phyloP scores from a whole-genome alignment of 2,329 filamentous ascomycete species.

The Penicillium sp. region DNA sequence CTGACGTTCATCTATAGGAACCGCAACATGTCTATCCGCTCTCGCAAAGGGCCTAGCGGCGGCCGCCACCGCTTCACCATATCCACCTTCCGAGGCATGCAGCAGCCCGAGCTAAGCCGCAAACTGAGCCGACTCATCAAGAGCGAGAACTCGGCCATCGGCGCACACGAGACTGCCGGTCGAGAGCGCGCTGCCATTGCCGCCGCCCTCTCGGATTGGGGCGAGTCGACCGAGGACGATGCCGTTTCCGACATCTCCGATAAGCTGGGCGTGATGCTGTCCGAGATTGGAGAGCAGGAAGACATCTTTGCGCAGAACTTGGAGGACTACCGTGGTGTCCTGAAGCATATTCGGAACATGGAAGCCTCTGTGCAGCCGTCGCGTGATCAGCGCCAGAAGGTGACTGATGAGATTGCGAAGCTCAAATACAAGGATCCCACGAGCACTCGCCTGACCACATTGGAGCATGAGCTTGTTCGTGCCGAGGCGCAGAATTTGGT shows the following conservation, averaged over 20 bases:
- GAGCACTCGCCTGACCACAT: slow-evolving; percentile 76
- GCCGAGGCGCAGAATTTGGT: slow-evolving; percentile 96
- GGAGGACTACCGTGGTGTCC: slow-evolving; percentile 78
- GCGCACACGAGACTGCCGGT: slow-evolving; percentile 81
- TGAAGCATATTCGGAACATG: slow-evolving; percentile 95
- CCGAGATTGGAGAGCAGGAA: slow-evolving; percentile 93
- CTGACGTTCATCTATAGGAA: slow-evolving; percentile 42
- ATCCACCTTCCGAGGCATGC: slow-evolving; percentile 80
- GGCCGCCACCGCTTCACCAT: slow-evolving; percentile 77
- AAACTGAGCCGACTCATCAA: slow-evolving; percentile 93
- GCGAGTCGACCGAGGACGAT: slow-evolving; percentile 87
- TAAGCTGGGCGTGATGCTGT: slow-evolving; percentile 91
- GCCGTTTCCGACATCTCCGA: slow-evolving; percentile 88
- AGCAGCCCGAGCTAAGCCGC: slow-evolving; percentile 87
- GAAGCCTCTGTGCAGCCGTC: slow-evolving; percentile 94
- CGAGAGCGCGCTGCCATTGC: slow-evolving; percentile 85
- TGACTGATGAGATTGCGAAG: slow-evolving; percentile 89
- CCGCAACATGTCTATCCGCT: slow-evolving; percentile 50
- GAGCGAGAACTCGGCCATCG: slow-evolving; percentile 86
- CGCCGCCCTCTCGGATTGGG: slow-evolving; percentile 93
- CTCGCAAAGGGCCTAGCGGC: slow-evolving; percentile 38
- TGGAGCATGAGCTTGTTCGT: slow-evolving; percentile 95
- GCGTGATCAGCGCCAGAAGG: slow-evolving; percentile 83
- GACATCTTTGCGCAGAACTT: slow-evolving; percentile 83
- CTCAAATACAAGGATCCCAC: slow-evolving; percentile 91